phyloP scores from a whole-genome alignment of 2,329 filamentous ascomycete genomes.

The Paraphaeosphaeria sporulosa region DNA sequence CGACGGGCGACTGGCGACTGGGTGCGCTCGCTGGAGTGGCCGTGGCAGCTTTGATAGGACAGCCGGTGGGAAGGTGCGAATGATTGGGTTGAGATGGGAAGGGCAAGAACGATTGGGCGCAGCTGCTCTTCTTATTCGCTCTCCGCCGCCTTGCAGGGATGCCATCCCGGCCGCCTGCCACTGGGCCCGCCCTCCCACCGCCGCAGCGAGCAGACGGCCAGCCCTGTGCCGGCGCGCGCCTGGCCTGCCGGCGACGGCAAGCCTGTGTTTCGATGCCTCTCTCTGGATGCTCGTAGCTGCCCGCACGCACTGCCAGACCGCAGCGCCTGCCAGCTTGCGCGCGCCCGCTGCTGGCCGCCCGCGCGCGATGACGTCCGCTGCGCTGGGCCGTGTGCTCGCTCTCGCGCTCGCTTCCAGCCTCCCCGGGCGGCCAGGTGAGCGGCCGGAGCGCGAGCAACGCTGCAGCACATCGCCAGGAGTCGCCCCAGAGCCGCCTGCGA shows the following conservation, averaged over 20 bases:
- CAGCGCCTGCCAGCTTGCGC: neutral
- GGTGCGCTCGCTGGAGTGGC: neutral
- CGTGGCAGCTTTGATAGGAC: slow-evolving; percentile 15
- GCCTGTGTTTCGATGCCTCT: neutral
- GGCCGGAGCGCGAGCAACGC: neutral
- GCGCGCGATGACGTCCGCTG: slow-evolving; percentile 14
- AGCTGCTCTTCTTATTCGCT: slow-evolving; percentile 26
- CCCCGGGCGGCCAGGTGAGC: neutral
- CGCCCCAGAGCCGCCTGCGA: slow-evolving; percentile 10
- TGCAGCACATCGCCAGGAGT: neutral
- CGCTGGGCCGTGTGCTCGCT: slow-evolving; percentile 12
- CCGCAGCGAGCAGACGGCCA: neutral
- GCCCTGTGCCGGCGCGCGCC: too few species aligned
- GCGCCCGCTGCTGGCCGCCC: neutral
- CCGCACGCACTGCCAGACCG: neutral
- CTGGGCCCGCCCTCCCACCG: slow-evolving; percentile 8
- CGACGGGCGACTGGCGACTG: too few species aligned
- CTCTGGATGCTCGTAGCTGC: neutral
- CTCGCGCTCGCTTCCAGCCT: neutral
- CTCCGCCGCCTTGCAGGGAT: slow-evolving; percentile 21
- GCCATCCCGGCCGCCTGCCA: slow-evolving; percentile 8
- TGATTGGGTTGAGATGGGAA: slow-evolving; percentile 30
- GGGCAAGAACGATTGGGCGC: slow-evolving; percentile 32
- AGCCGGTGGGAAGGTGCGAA: slow-evolving; percentile 27
- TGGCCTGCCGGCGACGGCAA: too few species aligned